phyloP scores from a whole-genome alignment of 768 basidiomycete species.

The Lactarius tabidus region DNA sequence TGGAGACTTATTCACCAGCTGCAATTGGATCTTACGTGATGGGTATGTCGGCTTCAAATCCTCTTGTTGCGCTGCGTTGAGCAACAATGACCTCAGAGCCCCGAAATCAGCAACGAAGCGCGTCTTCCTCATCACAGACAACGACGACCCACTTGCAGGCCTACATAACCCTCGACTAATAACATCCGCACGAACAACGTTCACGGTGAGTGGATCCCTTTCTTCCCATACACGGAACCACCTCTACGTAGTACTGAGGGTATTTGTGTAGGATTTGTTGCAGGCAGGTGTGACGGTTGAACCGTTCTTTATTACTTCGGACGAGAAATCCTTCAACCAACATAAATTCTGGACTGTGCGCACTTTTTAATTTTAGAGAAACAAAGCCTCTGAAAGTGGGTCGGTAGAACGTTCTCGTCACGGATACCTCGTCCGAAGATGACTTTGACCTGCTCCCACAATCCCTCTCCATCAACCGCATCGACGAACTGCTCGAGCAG shows the following conservation, averaged over 20 bases:
- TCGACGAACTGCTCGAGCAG: slow-evolving; percentile 72
- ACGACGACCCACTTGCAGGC: slow-evolving; percentile 68
- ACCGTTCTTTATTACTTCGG: slow-evolving; percentile 82
- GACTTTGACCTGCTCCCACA: slow-evolving; percentile 49
- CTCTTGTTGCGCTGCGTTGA: not conserved
- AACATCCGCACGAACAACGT: slow-evolving; percentile 67
- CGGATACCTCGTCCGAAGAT: slow-evolving; percentile 53
- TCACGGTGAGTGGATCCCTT: slow-evolving; percentile 45
- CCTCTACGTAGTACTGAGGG: not conserved
- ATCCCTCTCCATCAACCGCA: slow-evolving; percentile 70
- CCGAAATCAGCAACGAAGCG: slow-evolving; percentile 89
- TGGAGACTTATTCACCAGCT: slow-evolving; percentile 87
- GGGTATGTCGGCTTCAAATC: slow-evolving; percentile 45
- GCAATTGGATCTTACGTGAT: slow-evolving; percentile 85
- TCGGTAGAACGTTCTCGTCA: slow-evolving; percentile 54
- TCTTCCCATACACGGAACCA: not conserved
- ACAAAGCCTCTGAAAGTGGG: slow-evolving; percentile 5
- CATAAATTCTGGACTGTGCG: slow-evolving; percentile 77
- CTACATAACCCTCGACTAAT: slow-evolving; percentile 54
- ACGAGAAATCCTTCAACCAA: slow-evolving; percentile 63
- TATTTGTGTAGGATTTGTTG: slow-evolving; percentile 58
- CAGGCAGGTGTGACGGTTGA: slow-evolving; percentile 77
- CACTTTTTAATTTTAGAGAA: slow-evolving; percentile 7
- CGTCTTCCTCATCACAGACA: slow-evolving; percentile 89
- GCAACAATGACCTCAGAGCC: slow-evolving; percentile 44